Evolutionary conservation across 306 rosid genomes (phyloP).

Genomic region (Cucurbita maxima): DNA sequence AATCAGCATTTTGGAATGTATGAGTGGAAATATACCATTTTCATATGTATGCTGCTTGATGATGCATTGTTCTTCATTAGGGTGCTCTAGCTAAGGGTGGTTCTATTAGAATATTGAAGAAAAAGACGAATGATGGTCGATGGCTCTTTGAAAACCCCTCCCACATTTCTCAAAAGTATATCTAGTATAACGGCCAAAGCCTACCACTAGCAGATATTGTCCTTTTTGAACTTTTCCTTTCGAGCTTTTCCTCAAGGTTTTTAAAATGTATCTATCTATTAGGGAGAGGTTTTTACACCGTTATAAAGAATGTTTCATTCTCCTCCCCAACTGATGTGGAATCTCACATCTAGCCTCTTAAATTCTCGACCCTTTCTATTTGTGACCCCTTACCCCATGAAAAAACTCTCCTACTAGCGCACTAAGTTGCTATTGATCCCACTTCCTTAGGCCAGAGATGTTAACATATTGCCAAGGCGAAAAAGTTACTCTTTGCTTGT

Average conservation of each 20-base stretch:
- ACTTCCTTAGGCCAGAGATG: not conserved
- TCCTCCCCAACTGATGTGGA: too few species aligned
- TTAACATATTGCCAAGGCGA: not conserved
- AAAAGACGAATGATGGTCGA: not conserved
- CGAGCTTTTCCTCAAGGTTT: too few species aligned
- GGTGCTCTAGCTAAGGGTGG: not conserved
- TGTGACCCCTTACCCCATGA: not conserved
- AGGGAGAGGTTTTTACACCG: too few species aligned
- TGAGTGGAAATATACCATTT: not conserved
- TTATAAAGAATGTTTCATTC: too few species aligned
- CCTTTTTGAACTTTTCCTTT: too few species aligned
- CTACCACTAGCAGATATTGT: too few species aligned
- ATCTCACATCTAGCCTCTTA: not conserved
- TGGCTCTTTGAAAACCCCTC: not conserved
- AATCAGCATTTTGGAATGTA: not conserved
- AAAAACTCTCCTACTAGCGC: not conserved
- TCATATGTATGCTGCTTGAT: not conserved
- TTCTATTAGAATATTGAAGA: not conserved
- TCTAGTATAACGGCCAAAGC: too few species aligned
- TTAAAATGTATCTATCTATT: too few species aligned
- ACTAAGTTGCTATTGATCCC: not conserved
- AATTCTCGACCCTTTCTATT: not conserved
- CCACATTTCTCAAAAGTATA: not conserved
- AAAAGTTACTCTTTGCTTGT: not conserved
- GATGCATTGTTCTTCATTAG: not conserved